A percentile compares a stretch with the other conserved stretches of the same genome.
Evolutionary conservation across 1,139 yeast genomes (phyloP).

Genomic region (Hemisphaericaspora lyxosophila): DNA sequence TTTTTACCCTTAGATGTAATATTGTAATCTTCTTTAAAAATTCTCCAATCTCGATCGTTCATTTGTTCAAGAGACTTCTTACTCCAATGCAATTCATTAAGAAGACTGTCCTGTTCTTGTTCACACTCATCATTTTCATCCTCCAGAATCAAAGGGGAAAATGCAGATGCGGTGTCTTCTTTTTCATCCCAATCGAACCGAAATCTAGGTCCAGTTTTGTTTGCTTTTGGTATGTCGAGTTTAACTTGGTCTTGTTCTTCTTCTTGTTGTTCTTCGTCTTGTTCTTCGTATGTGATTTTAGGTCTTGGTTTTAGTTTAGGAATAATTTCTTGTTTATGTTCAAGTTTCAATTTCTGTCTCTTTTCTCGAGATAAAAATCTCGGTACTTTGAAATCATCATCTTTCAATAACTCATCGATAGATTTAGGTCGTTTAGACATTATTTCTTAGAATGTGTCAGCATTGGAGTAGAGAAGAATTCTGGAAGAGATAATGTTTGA

Average conservation of each 20-base stretch:
- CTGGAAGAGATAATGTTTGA: too few species aligned
- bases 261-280: slow-evolving; percentile 9
- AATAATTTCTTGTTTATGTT: slow-evolving; percentile 14
- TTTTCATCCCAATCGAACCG: slow-evolving; percentile 67
- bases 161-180: slow-evolving; percentile 60
- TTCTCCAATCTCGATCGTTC: slow-evolving; percentile 88
- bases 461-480: not conserved
- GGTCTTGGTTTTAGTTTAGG: slow-evolving; percentile 5
- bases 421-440: slow-evolving; percentile 37
- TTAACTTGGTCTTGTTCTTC: not conserved
- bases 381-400: slow-evolving; percentile 27
- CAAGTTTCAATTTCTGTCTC: slow-evolving; percentile 31
- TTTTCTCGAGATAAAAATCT: slow-evolving; percentile 50
- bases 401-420: slow-evolving; percentile 42
- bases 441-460: too few species aligned
- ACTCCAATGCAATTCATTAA: slow-evolving; percentile 61
- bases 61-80: slow-evolving; percentile 61
- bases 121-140: slow-evolving; percentile 14
- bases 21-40: slow-evolving; percentile 73
- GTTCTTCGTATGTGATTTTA: slow-evolving; percentile 8
- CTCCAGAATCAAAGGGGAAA: slow-evolving; percentile 41
- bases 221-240: slow-evolving; percentile 6
- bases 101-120: slow-evolving; percentile 22
- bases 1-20: slow-evolving; percentile 59
- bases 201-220: slow-evolving; percentile 36